Conservation (phyloP, 2,329 filamentous ascomycete genomes). For the Aspergillus sp. region DNA sequence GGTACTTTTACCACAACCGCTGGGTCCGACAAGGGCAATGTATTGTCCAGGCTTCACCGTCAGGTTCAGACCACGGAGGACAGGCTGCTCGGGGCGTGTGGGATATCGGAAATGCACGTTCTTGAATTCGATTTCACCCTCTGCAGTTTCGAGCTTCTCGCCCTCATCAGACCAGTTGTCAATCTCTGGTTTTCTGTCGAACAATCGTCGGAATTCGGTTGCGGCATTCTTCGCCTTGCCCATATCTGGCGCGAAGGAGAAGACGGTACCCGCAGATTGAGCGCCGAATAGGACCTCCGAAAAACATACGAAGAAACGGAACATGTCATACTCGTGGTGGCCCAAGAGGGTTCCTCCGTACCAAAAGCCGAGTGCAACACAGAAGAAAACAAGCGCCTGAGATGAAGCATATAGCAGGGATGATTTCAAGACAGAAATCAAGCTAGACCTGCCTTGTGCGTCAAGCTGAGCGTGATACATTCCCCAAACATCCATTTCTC, state of each 20-base stretch:
- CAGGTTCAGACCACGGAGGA: constrained; percentile 76
- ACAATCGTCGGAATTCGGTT: constrained; percentile 74
- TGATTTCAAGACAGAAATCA: constrained; percentile 73
- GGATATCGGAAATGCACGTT: constrained; percentile 95
- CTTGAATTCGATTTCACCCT: constrained; percentile 83
- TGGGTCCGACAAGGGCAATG: constrained; percentile 83
- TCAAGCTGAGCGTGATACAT: constrained; percentile 70
- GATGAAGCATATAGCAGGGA: constrained; percentile 79
- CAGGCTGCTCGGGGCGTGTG: constrained; percentile 85
- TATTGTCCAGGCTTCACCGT: constrained; percentile 49
- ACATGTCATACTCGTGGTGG: constrained; percentile 68
- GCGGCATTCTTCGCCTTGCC: constrained; percentile 87
- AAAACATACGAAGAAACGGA: constrained; percentile 93
- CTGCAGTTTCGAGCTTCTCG: constrained; percentile 59
- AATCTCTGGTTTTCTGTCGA: constrained; percentile 78
- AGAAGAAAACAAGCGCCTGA: constrained; percentile 80
- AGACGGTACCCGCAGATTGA: constrained; percentile 86
- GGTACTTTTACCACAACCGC: constrained; percentile 90
- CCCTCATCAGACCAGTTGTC: constrained; percentile 78
- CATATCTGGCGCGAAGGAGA: constrained; percentile 89
- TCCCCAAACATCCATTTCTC: constrained; percentile 75
- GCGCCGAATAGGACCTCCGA: constrained; percentile 85
- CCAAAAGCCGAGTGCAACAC: constrained; percentile 88
- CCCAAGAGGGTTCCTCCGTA: constrained; percentile 79
- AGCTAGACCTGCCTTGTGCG: constrained; percentile 64